Conservation (phyloP, 78 protist genomes). For the Ministeria vibrans region DNA sequence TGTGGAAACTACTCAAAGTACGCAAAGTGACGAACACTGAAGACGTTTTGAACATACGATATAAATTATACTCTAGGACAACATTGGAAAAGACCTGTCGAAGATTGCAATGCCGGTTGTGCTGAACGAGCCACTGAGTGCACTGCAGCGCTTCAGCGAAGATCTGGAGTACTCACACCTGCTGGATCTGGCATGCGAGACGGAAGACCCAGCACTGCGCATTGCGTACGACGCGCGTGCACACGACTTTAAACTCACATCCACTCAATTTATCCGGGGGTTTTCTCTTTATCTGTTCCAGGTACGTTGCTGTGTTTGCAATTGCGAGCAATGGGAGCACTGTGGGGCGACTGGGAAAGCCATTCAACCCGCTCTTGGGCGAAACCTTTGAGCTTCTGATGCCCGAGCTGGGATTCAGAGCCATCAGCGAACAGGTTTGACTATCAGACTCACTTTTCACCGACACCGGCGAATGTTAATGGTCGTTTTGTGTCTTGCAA, state of each 20-base stretch:
- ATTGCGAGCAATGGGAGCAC: neutral
- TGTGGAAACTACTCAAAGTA: too few species aligned
- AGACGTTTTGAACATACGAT: too few species aligned
- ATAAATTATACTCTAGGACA: too few species aligned
- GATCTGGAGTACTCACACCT: slow-evolving; percentile 22
- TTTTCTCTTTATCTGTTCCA: too few species aligned
- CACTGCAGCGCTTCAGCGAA: slow-evolving; percentile 21
- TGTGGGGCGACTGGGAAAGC: slow-evolving; percentile 11
- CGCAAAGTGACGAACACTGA: too few species aligned
- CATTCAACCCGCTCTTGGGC: slow-evolving; percentile 47
- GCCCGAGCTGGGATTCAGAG: neutral
- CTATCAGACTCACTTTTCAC: too few species aligned
- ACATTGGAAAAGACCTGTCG: slow-evolving; percentile 16
- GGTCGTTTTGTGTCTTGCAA: too few species aligned
- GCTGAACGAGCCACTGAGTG: slow-evolving; percentile 29
- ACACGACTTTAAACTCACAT: too few species aligned
- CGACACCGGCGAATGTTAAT: too few species aligned
- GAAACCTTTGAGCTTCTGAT: slow-evolving; percentile 23
- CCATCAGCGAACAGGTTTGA: slow-evolving; percentile 1
- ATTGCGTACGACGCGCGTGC: too few species aligned
- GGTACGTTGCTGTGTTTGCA: neutral
- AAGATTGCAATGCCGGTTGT: slow-evolving; percentile 25
- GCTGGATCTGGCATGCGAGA: slow-evolving; percentile 27
- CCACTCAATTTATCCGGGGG: too few species aligned
- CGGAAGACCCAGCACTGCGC: too few species aligned